Base-by-base conservation (phyloP, 2,329 filamentous ascomycete species). In the Monilinia laxa region DNA sequence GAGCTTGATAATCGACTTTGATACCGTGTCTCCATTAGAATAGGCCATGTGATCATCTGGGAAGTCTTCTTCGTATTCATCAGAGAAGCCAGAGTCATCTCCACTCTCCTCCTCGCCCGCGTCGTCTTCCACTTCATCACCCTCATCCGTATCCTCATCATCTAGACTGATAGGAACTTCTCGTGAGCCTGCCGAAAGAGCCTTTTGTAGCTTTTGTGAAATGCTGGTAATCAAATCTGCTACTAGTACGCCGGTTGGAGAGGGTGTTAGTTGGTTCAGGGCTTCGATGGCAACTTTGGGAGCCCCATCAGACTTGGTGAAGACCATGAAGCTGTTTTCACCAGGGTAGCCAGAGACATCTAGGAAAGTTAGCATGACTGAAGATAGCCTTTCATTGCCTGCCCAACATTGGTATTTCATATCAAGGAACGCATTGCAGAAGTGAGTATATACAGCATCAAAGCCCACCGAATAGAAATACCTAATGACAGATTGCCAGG, bases 321-420 rank as follows among this genome's bases (percentile, higher is more conserved):
- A 88, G 60, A 87, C 77, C 73, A 85, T 82, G 74, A 82, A 88
- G n/a, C 78, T 78, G 70, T 72, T 73, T 47, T 69, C 70, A n/a
- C 60, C 62, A 1, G 74, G 74, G 70, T 91, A 91, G 10, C 85
- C 83, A 16, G 81, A 81, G 4, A 88, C 78, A 69, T 90, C 87
- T 75, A 28, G 23, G 49, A 28, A 23, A 55, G 25, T 63, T 49
- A 66, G 65, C 35, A 66, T 47, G 38, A 51, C 18, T 11, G 18
- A 49, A 38, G 49, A 12, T 31, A 51, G 16, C 12, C 20, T 55
- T 73, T 71, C 40, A 9, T 62, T 56, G 28, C 38, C 10, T 10
- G 7, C 12, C 38, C 40, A 14, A 20, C 42, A 14, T 16, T 18
- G 18, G 2, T 45, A 23, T 16, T 31, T 18, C 11, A 12, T 52